Percentiles rank a stretch among this genome's conserved stretches.
Evolutionary conservation across 2,329 filamentous ascomycete species (phyloP).

Genomic region (Penicillium sp.): DNA sequence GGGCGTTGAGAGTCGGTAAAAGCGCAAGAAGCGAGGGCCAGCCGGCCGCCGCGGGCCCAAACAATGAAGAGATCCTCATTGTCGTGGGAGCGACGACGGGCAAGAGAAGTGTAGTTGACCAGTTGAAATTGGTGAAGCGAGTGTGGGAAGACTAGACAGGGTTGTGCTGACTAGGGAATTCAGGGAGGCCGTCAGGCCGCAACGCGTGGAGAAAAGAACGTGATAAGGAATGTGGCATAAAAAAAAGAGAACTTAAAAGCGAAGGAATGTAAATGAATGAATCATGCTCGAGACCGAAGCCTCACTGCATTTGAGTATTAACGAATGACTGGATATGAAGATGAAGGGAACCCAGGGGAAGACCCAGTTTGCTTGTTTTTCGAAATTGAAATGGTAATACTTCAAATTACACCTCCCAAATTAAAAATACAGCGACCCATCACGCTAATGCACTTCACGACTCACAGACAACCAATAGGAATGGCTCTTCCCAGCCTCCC

Average conservation of each 20-base stretch:
- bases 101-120: slow-evolving; percentile 9
- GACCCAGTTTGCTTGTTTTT: slow-evolving; percentile 5
- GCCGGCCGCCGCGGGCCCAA: slow-evolving; percentile 44
- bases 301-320: slow-evolving; percentile 23
- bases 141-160: slow-evolving; percentile 14
- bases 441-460: slow-evolving; percentile 4
- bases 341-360: slow-evolving; percentile 4
- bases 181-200: slow-evolving; percentile 22
- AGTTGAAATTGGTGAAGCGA: slow-evolving; percentile 16
- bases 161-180: slow-evolving; percentile 16
- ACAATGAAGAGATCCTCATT: slow-evolving; percentile 49
- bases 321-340: slow-evolving; percentile 31
- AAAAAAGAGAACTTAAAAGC: slow-evolving; percentile 5
- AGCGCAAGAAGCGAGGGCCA: slow-evolving; percentile 34
- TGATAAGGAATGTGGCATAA: slow-evolving; percentile 17
- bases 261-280: slow-evolving; percentile 20
- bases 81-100: slow-evolving; percentile 42
- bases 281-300: slow-evolving; percentile 18
- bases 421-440: not conserved
- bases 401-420: slow-evolving; percentile 5
- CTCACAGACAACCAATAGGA: slow-evolving; percentile 3
- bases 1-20: slow-evolving; percentile 30
- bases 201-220: slow-evolving; percentile 23
- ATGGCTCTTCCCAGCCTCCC: not conserved
- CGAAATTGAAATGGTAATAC: slow-evolving; percentile 3